phyloP scores from a whole-genome alignment of 768 basidiomycete genomes.

The Lactarius hatsudake region DNA sequence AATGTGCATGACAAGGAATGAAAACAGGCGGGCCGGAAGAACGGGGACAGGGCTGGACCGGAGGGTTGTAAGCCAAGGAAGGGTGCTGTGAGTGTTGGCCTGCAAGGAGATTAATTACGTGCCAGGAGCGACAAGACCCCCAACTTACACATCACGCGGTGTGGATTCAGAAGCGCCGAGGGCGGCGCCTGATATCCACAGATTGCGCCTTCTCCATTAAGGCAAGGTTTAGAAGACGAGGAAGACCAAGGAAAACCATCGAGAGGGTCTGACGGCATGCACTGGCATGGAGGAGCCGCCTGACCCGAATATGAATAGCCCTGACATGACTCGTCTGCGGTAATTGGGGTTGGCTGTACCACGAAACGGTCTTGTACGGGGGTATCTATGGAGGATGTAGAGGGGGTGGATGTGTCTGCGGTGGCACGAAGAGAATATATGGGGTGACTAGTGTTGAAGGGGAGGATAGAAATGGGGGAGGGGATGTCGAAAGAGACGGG shows the following conservation, averaged over 20 bases:
- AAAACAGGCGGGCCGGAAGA: neutral
- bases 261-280: constrained; percentile 9
- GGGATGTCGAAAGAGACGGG: neutral
- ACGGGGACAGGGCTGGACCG: neutral
- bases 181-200: constrained; percentile 8
- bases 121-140: neutral
- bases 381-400: constrained; percentile 11
- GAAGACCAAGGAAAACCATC: neutral
- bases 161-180: neutral
- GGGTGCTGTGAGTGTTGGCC: neutral
- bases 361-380: constrained; percentile 9
- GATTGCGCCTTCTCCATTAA: constrained; percentile 17
- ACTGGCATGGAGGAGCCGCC: neutral
- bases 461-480: neutral
- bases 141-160: constrained; percentile 15
- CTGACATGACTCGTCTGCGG: constrained; percentile 7
- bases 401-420: constrained; percentile 1
- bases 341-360: constrained; percentile 7
- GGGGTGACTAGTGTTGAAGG: neutral
- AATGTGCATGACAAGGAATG: neutral
- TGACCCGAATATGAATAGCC: constrained; percentile 4
- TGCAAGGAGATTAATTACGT: constrained; percentile 11
- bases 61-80: constrained; percentile 2
- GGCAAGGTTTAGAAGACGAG: constrained; percentile 9
- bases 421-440: neutral